Conservation (phyloP, 495 filamentous ascomycete genomes). For the Terfezia claveryi region DNA sequence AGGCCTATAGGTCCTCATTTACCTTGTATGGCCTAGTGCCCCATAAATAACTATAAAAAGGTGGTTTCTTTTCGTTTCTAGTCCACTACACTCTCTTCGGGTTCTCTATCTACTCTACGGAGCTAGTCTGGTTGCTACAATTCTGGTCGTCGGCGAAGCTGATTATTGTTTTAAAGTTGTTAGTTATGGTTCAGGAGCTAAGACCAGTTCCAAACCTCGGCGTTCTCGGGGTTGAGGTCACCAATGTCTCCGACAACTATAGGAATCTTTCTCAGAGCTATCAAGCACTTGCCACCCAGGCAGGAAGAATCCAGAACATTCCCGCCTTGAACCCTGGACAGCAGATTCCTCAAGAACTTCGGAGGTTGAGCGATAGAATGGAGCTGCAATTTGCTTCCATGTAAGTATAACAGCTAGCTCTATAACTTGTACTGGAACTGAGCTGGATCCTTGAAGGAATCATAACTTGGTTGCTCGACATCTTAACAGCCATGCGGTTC, state of each 20-base stretch:
- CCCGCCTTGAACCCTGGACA: constrained; percentile 1
- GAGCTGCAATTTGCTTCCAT: constrained; percentile 2
- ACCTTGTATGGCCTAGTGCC: too few species aligned
- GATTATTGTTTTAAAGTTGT: too few species aligned
- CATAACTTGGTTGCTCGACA: constrained; percentile 7
- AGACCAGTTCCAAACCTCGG: constrained; percentile 1
- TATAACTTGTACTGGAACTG: constrained; percentile 3
- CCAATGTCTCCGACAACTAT: background rate
- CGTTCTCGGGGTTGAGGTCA: background rate
- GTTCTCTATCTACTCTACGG: too few species aligned
- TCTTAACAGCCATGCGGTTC: constrained; percentile 1
- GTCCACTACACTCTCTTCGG: too few species aligned
- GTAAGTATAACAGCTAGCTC: constrained; percentile 1
- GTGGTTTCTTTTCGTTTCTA: too few species aligned
- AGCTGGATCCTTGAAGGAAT: constrained; percentile 2
- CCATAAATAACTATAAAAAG: too few species aligned
- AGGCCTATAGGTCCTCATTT: too few species aligned
- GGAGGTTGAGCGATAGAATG: background rate
- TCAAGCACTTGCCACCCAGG: background rate
- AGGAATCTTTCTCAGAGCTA: background rate
- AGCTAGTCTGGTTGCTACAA: too few species aligned
- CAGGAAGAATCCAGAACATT: constrained; percentile 3
- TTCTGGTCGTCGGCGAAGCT: too few species aligned
- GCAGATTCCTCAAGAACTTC: background rate
- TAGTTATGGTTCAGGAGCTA: constrained; percentile 2